Evolutionary conservation across 2,329 filamentous ascomycete species (phyloP).

Genomic region (Arthrobotrys sphaeroides): DNA sequence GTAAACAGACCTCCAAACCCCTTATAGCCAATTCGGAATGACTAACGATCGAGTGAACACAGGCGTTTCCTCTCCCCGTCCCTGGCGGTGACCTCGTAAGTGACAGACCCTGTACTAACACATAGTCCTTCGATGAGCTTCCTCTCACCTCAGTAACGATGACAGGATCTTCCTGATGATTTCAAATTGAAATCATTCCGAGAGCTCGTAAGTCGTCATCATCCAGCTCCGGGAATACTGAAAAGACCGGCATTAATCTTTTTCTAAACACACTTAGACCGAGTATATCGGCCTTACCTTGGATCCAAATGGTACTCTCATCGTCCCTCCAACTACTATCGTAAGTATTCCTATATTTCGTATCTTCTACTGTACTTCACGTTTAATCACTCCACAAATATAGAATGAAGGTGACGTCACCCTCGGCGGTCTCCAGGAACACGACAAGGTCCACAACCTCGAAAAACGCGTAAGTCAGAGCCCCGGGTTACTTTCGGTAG

Average conservation of each 20-base stretch:
- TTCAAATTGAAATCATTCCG: not conserved
- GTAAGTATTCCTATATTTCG: not conserved
- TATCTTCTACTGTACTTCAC: not conserved
- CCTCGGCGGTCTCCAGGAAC: not conserved
- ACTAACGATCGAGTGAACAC: not conserved
- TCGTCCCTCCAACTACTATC: not conserved
- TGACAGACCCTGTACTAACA: too few species aligned
- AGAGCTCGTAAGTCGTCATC: not conserved
- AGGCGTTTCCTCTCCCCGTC: not conserved
- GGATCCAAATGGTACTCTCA: not conserved
- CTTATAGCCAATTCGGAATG: not conserved
- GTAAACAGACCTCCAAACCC: not conserved
- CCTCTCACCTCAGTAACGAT: not conserved
- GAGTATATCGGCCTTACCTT: not conserved
- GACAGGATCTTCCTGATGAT: not conserved
- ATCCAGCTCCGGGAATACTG: too few species aligned
- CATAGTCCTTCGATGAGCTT: not conserved
- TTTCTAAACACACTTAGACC: not conserved
- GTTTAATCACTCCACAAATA: not conserved
- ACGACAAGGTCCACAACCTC: not conserved
- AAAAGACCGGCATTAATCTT: not conserved
- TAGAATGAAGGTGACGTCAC: not conserved
- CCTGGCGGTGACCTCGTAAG: not conserved
- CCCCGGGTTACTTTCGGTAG: not conserved
- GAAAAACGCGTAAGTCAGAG: slow-evolving; percentile 18